phyloP scores from a whole-genome alignment of 2,329 filamentous ascomycete genomes.

The Verticillium nubilum region DNA sequence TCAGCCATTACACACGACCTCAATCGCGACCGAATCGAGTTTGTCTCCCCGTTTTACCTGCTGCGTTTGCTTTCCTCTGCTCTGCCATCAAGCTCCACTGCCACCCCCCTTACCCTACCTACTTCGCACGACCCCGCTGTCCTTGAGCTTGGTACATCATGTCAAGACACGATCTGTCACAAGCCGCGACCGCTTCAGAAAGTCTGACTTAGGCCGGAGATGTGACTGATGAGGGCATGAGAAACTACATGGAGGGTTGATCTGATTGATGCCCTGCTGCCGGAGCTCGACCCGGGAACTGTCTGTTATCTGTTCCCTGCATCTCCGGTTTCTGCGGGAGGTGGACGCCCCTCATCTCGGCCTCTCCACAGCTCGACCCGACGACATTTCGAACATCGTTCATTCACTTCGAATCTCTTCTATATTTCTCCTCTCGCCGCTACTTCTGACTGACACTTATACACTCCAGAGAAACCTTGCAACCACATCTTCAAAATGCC shows the following conservation, averaged over 20 bases:
- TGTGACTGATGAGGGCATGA: neutral
- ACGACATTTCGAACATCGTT: neutral
- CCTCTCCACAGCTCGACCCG: neutral
- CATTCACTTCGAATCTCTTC: neutral
- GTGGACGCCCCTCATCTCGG: neutral
- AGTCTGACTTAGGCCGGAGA: neutral
- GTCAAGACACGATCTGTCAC: neutral
- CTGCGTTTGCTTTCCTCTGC: neutral
- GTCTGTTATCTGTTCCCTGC: neutral
- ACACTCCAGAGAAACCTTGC: neutral
- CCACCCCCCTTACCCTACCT: neutral
- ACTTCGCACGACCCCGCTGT: neutral
- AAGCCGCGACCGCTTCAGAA: neutral
- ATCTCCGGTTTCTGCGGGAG: neutral
- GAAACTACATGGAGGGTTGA: neutral
- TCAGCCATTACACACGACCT: neutral
- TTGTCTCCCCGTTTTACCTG: neutral
- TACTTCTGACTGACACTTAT: neutral
- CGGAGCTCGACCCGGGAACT: neutral
- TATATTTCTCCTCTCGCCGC: neutral
- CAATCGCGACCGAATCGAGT: neutral
- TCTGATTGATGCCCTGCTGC: neutral
- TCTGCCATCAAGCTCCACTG: neutral
- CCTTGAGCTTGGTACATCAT: neutral
- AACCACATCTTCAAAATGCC: conserved; percentile 49